Evolutionary conservation across 805 yeast species (phyloP).

Genomic region (baker's yeast (Saccharomyces cerevisiae)): DNA sequence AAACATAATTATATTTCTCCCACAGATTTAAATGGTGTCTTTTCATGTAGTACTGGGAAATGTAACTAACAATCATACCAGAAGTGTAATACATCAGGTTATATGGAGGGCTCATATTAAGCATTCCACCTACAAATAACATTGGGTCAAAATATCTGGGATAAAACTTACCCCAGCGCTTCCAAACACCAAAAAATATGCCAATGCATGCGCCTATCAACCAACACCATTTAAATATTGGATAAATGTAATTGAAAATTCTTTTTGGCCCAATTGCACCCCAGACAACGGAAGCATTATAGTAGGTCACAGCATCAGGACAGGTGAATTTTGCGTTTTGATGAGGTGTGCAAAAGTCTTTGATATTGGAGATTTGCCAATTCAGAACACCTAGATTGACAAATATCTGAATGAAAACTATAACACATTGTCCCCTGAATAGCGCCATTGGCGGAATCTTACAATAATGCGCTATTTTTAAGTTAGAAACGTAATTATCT

Average conservation of each 20-base stretch:
- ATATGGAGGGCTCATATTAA: slow-evolving; percentile 43
- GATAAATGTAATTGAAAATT: slow-evolving; percentile 51
- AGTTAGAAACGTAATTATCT: slow-evolving; percentile 48
- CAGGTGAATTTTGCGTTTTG: slow-evolving; percentile 36
- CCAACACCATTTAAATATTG: slow-evolving; percentile 56
- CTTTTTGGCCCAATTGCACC: slow-evolving; percentile 51
- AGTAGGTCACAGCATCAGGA: slow-evolving; percentile 36
- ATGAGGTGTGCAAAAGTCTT: slow-evolving; percentile 29
- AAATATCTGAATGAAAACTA: slow-evolving; percentile 27
- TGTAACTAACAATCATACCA: slow-evolving; percentile 25
- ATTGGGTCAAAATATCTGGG: slow-evolving; percentile 41
- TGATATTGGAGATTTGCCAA: slow-evolving; percentile 31
- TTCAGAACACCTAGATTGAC: slow-evolving; percentile 30
- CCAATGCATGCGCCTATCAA: slow-evolving; percentile 42
- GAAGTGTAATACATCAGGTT: slow-evolving; percentile 33
- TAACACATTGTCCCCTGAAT: slow-evolving; percentile 39
- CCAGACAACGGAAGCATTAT: slow-evolving; percentile 45
- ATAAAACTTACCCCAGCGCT: slow-evolving; percentile 19
- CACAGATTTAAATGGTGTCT: slow-evolving; percentile 48
- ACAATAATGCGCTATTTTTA: slow-evolving; percentile 49
- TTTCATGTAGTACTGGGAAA: slow-evolving; percentile 45
- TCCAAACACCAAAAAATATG: slow-evolving; percentile 26
- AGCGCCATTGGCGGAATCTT: slow-evolving; percentile 53
- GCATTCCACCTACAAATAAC: slow-evolving; percentile 43
- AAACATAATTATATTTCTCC: slow-evolving; percentile 40